A percentile compares a stretch with the other conserved stretches of the same genome.
Conservation (phyloP, 805 yeast species). For the Lipomyces yamadae region DNA sequence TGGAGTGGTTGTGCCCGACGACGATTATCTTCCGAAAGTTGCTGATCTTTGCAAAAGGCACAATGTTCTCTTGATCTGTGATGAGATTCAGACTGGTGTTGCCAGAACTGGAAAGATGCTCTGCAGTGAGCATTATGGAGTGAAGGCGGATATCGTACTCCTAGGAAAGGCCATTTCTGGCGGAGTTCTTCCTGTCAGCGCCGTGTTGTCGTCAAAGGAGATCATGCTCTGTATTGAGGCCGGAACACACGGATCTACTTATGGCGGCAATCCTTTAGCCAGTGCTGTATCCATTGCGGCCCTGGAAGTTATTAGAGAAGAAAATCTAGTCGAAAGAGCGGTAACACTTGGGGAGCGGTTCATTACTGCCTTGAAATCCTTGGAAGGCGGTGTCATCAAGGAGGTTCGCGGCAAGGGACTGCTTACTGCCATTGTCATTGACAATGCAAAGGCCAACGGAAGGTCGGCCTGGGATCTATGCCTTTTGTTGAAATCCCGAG, state of each 20-base stretch:
- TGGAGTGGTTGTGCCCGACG: constrained; percentile 93
- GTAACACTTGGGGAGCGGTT: constrained; percentile 70
- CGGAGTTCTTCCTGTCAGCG: constrained; percentile 90
- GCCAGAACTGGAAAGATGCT: constrained; percentile 96
- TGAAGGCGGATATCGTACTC: constrained; percentile 86
- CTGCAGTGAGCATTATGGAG: constrained; percentile 83
- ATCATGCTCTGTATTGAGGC: constrained; percentile 89
- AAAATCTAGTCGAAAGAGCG: constrained; percentile 81
- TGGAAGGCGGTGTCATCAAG: constrained; percentile 55
- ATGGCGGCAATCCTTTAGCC: constrained; percentile 96
- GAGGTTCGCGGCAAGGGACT: constrained; percentile 84
- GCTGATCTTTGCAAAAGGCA: constrained; percentile 67
- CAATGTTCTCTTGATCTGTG: constrained; percentile 89
- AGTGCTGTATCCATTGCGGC: constrained; percentile 94
- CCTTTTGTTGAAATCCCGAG: constrained; percentile 81
- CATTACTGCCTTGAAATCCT: constrained; percentile 51
- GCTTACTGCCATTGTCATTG: constrained; percentile 88
- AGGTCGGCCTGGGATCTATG: constrained; percentile 97
- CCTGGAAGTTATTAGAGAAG: constrained; percentile 85
- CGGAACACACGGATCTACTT: constrained; percentile 97
- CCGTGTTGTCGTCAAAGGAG: constrained; percentile 86
- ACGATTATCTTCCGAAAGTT: constrained; percentile 74
- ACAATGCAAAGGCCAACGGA: constrained; percentile 79
- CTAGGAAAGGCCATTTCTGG: constrained; percentile 96
- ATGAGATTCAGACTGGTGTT: constrained; percentile 96